Percentiles rank a stretch among this genome's conserved stretches.
Evolutionary conservation across 106 monocot species (phyloP).

Genomic region (Dioscorea dumetorum): DNA sequence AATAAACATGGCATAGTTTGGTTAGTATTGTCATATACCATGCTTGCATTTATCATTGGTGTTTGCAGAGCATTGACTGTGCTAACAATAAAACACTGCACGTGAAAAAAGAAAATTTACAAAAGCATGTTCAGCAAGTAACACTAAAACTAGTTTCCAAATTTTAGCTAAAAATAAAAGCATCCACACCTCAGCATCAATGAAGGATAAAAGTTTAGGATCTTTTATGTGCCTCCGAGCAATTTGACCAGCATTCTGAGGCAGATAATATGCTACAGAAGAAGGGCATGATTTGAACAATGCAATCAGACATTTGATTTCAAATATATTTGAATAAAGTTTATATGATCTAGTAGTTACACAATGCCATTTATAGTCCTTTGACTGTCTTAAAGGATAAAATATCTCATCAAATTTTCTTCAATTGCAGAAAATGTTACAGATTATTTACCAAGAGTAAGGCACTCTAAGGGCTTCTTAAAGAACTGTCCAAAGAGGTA

Average conservation of each 20-base stretch:
- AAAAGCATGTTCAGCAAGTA: not conserved
- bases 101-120: slow-evolving; percentile 9
- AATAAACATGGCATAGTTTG: too few relatives aligned
- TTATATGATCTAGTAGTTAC: too few relatives aligned
- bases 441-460: slow-evolving; percentile 73
- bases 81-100: slow-evolving; percentile 97
- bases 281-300: slow-evolving; percentile 7
- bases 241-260: slow-evolving; percentile 92
- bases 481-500: slow-evolving; percentile 98
- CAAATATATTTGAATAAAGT: too few relatives aligned
- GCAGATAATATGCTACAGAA: slow-evolving; percentile 86
- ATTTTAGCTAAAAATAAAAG: slow-evolving; percentile 1
- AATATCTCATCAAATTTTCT: too few relatives aligned
- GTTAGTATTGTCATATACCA: slow-evolving; percentile 39
- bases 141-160: too few relatives aligned
- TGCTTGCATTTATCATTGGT: slow-evolving; percentile 98
- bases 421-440: not conserved
- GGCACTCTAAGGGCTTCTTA: slow-evolving; percentile 84
- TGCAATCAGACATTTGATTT: too few relatives aligned
- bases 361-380: not conserved
- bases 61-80: slow-evolving; percentile 95
- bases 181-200: slow-evolving; percentile 89
- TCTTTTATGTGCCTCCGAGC: slow-evolving; percentile 90
- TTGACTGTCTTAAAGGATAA: not conserved
- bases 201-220: slow-evolving; percentile 76